phyloP scores from a whole-genome alignment of 2,329 filamentous ascomycete genomes.

The Didymella keratinophila region DNA sequence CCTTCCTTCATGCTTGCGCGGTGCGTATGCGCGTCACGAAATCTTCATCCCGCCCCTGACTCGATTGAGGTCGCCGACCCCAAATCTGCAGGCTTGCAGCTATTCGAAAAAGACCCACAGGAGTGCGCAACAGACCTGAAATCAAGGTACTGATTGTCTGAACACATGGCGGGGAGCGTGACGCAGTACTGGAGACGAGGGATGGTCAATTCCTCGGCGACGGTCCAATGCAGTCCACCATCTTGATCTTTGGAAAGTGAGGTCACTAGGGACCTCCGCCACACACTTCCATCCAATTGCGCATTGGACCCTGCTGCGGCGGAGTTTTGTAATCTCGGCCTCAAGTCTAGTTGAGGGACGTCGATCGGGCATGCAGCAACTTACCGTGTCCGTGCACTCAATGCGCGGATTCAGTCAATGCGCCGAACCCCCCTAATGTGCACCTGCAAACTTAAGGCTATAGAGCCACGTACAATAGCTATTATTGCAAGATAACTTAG shows the following conservation, averaged over 20 bases:
- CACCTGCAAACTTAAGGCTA: no score
- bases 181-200: not conserved
- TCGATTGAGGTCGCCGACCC: not conserved
- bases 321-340: not conserved
- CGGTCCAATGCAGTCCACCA: not conserved
- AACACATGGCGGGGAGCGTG: not conserved
- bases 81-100: not conserved
- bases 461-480: no score
- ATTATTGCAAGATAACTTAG: no score
- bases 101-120: not conserved
- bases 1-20: not conserved
- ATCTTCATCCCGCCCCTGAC: not conserved
- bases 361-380: not conserved
- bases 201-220: not conserved
- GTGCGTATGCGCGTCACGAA: conserved; percentile 1
- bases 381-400: no score
- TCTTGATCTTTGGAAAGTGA: not conserved
- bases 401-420: no score
- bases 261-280: not conserved
- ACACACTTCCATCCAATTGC: not conserved
- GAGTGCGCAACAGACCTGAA: not conserved
- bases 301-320: not conserved
- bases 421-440: no score
- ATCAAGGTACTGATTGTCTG: not conserved
- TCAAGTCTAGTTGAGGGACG: not conserved